Percentiles rank a stretch among this genome's conserved stretches.
Evolutionary conservation across 768 basidiomycete genomes (phyloP).

Genomic region (Asterophora lycoperdoides): DNA sequence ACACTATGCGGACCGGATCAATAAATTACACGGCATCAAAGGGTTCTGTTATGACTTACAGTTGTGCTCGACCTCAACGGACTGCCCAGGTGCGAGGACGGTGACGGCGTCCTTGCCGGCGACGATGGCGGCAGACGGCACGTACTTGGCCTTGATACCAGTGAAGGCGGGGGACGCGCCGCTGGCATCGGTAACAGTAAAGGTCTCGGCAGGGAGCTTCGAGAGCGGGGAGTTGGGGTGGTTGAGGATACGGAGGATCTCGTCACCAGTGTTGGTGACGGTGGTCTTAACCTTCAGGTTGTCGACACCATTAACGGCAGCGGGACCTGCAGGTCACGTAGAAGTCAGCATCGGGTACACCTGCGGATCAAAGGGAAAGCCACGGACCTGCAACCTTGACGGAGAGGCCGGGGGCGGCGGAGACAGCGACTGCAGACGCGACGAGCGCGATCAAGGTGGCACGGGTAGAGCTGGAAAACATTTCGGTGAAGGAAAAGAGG

Average conservation of each 20-base stretch:
- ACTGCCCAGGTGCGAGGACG: slow-evolving; percentile 36
- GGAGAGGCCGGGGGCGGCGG: slow-evolving; percentile 32
- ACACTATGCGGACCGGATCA: slow-evolving; percentile 27
- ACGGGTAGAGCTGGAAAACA: slow-evolving; percentile 31
- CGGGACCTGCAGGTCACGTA: slow-evolving; percentile 24
- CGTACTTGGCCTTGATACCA: slow-evolving; percentile 43
- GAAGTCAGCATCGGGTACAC: not conserved
- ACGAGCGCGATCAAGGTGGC: slow-evolving; percentile 31
- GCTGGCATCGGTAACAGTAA: slow-evolving; percentile 30
- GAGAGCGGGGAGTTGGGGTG: slow-evolving; percentile 39
- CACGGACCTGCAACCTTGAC: slow-evolving; percentile 31
- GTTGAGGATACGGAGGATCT: slow-evolving; percentile 44
- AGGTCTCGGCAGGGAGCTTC: slow-evolving; percentile 39
- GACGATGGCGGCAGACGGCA: slow-evolving; percentile 28
- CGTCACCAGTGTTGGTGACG: slow-evolving; percentile 43
- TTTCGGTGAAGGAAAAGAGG: slow-evolving; percentile 13
- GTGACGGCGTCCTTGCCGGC: slow-evolving; percentile 29
- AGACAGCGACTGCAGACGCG: slow-evolving; percentile 29
- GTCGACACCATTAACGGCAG: slow-evolving; percentile 30
- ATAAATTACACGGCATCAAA: not conserved
- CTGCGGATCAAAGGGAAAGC: not conserved
- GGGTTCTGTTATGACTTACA: slow-evolving; percentile 24
- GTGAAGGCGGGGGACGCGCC: slow-evolving; percentile 36
- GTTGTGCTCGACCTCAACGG: slow-evolving; percentile 33
- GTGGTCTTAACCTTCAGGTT: slow-evolving; percentile 37